Conservation (phyloP, 208 protist genomes). For the Crithidia mellificae region DNA sequence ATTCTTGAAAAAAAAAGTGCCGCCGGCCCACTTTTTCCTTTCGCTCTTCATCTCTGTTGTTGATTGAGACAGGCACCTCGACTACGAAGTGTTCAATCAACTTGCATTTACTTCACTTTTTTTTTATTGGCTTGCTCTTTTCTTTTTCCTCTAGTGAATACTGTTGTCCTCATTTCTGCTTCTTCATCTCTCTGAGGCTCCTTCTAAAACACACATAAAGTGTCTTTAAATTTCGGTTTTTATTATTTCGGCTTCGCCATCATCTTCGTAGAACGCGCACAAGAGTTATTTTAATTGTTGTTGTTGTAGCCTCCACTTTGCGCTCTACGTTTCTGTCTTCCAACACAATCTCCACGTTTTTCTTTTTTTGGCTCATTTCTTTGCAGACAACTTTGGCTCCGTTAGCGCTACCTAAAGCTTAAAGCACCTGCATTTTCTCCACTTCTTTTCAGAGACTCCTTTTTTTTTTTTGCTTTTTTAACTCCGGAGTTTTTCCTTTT, state of each 20-base stretch:
- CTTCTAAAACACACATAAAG: too few species aligned
- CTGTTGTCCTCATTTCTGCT: neutral
- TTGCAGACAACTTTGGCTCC: neutral
- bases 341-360: neutral
- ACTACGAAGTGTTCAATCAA: constrained; percentile 1
- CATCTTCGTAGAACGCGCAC: neutral
- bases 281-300: neutral
- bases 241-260: too few species aligned
- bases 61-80: constrained; percentile 3
- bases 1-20: neutral
- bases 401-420: neutral
- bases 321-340: neutral
- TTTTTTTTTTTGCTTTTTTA: neutral
- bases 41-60: neutral
- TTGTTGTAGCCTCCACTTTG: too few species aligned
- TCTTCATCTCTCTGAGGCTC: neutral
- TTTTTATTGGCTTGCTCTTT: neutral
- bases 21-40: neutral
- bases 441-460: neutral
- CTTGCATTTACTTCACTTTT: neutral
- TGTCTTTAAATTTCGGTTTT: neutral
- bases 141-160: neutral
- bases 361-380: neutral
- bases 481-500: neutral
- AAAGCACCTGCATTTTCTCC: neutral